Evolutionary conservation across 176 grass and related monocot genomes (phyloP).

Genomic region (Metroxylon sagu): DNA sequence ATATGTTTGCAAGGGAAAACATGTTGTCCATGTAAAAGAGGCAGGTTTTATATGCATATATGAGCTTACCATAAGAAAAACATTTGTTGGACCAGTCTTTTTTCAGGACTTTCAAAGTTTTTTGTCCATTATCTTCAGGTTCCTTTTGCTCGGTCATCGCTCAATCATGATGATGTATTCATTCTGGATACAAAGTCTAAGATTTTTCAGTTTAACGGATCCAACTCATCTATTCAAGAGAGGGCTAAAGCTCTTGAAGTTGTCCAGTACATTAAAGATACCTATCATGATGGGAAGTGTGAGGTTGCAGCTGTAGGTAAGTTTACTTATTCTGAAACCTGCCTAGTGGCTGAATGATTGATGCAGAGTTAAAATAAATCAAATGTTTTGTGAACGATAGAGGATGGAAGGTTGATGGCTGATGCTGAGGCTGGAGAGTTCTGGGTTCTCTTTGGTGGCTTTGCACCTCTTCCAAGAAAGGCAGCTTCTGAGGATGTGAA

Average conservation of each 20-base stretch:
- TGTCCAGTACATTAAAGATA: slow-evolving; percentile 95
- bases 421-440: slow-evolving; percentile 97
- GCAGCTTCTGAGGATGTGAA: slow-evolving; percentile 55
- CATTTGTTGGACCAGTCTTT: too few species aligned
- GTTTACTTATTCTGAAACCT: slow-evolving; percentile 13
- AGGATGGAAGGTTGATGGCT: slow-evolving; percentile 98
- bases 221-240: slow-evolving; percentile 97
- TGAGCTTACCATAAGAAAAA: background rate
- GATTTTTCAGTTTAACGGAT: slow-evolving; percentile 98
- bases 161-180: slow-evolving; percentile 99
- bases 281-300: slow-evolving; percentile 86
- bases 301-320: slow-evolving; percentile 89
- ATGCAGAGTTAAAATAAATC: background rate
- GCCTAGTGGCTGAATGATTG: background rate
- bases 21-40: slow-evolving; percentile 99
- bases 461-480: slow-evolving; percentile 94
- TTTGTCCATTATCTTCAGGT: slow-evolving; percentile 35
- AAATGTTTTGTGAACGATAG: slow-evolving; percentile 19
- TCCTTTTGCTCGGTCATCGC: slow-evolving; percentile 83
- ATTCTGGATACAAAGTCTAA: slow-evolving; percentile 94
- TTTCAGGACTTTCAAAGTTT: slow-evolving; percentile 1
- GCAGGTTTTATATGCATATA: slow-evolving; percentile 21
- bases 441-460: slow-evolving; percentile 87
- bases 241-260: slow-evolving; percentile 99
- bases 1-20: slow-evolving; percentile 95